Conservation (phyloP, 1,284 basidiomycete species). For the Trichosporon sp. region DNA sequence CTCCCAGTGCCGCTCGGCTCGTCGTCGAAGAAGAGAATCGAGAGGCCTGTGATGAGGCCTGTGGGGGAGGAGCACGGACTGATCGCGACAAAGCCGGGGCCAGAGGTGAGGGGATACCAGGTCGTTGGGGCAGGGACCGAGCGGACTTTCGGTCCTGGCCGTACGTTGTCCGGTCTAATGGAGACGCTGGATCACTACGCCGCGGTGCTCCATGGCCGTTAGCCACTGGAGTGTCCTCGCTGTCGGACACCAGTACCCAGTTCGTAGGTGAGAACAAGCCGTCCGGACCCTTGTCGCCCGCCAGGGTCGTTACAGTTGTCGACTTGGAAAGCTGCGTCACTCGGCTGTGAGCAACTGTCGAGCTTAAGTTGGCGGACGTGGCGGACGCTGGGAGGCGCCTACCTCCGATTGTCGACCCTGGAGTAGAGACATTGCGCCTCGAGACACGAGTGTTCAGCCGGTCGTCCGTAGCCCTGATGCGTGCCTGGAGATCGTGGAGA, state of each 20-base stretch:
- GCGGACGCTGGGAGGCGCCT: background rate
- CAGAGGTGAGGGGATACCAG: constrained; percentile 43
- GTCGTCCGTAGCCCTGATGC: constrained; percentile 40
- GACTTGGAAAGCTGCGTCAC: constrained; percentile 7
- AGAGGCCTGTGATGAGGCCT: background rate
- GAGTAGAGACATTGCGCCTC: constrained; percentile 44
- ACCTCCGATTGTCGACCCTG: constrained; percentile 27
- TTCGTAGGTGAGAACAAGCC: constrained; percentile 31
- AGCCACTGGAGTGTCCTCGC: constrained; percentile 24
- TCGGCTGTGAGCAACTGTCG: background rate
- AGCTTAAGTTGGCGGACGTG: background rate
- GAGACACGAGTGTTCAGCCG: constrained; percentile 31
- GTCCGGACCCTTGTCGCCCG: background rate
- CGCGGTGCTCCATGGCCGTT: background rate
- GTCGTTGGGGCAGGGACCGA: constrained; percentile 34
- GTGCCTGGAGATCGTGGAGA: constrained; percentile 38
- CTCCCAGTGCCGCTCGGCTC: background rate
- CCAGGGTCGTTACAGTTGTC: background rate
- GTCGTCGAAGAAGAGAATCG: background rate
- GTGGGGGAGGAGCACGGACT: background rate
- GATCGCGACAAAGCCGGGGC: constrained; percentile 9
- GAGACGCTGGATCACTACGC: constrained; percentile 22
- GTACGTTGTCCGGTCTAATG: constrained; percentile 10
- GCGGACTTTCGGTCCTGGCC: background rate
- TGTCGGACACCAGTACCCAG: constrained; percentile 43